phyloP scores from a whole-genome alignment of 495 filamentous ascomycete species.

The Trichoderma virens region DNA sequence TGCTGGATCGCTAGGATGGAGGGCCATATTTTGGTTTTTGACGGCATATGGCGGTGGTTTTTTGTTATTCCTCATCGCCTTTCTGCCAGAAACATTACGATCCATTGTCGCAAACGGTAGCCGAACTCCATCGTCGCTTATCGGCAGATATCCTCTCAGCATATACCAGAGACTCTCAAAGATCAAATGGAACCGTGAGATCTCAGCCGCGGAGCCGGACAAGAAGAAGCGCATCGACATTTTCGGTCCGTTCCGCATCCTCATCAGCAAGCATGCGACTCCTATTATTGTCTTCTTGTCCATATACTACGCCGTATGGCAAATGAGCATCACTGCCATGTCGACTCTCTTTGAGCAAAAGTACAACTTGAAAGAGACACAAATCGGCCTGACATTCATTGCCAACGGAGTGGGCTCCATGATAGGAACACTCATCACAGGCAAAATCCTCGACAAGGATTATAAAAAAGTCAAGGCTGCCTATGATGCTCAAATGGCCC shows the following conservation, averaged over 20 bases:
- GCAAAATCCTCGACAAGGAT: conserved; percentile 36
- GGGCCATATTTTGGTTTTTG: conserved; percentile 51
- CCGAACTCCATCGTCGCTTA: conserved; percentile 18
- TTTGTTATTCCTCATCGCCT: conserved; percentile 30
- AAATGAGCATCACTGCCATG: conserved; percentile 50
- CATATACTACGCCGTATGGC: conserved; percentile 48
- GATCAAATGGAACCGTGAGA: background rate
- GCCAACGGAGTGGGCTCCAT: conserved; percentile 46
- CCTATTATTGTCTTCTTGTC: conserved; percentile 44
- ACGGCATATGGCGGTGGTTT: conserved; percentile 39
- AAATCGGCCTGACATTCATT: conserved; percentile 44
- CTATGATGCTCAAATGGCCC: conserved; percentile 14
- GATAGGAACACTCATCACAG: conserved; percentile 39
- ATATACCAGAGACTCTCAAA: conserved; percentile 21
- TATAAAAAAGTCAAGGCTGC: conserved; percentile 32
- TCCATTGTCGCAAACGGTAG: conserved; percentile 47
- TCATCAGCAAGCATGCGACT: conserved; percentile 33
- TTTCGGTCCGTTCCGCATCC: conserved; percentile 37
- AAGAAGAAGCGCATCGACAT: conserved; percentile 31
- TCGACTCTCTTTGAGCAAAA: conserved; percentile 38
- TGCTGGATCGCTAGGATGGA: conserved; percentile 46
- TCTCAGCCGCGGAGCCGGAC: conserved; percentile 9
- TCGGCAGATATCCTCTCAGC: conserved; percentile 28
- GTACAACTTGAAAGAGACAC: conserved; percentile 37
- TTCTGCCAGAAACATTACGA: conserved; percentile 49